Conservation (phyloP, 2,329 filamentous ascomycete species). For the Penicillium brevicompactum region DNA sequence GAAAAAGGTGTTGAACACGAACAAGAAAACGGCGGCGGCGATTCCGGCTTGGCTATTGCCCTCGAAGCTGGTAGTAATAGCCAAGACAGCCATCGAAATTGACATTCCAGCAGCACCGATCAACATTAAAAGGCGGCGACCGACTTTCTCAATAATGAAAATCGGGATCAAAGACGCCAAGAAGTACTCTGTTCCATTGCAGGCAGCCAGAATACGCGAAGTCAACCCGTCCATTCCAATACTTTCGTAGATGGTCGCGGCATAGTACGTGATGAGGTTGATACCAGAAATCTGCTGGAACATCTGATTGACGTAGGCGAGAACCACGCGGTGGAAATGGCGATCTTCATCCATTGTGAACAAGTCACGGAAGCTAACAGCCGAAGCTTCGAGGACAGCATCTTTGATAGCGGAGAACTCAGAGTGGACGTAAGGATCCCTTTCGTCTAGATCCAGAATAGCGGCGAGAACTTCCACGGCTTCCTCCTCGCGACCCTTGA, state of each 20-base stretch:
- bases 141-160: slow-evolving; percentile 53
- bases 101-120: slow-evolving; percentile 68
- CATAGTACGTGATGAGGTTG: slow-evolving; percentile 51
- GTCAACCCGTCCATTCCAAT: slow-evolving; percentile 43
- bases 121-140: slow-evolving; percentile 69
- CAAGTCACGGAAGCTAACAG: slow-evolving; percentile 56
- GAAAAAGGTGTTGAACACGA: slow-evolving; percentile 65
- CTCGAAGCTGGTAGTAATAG: slow-evolving; percentile 41
- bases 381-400: slow-evolving; percentile 50
- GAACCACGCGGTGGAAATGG: slow-evolving; percentile 57
- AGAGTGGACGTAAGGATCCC: slow-evolving; percentile 44
- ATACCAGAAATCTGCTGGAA: slow-evolving; percentile 54
- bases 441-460: slow-evolving; percentile 48
- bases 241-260: slow-evolving; percentile 45
- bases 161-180: slow-evolving; percentile 53
- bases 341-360: slow-evolving; percentile 61
- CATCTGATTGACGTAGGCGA: slow-evolving; percentile 61
- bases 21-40: slow-evolving; percentile 57
- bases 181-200: slow-evolving; percentile 58
- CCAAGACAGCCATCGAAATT: slow-evolving; percentile 64
- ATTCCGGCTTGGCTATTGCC: slow-evolving; percentile 43
- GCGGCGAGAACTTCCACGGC: slow-evolving; percentile 49
- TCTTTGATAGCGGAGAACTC: slow-evolving; percentile 55
- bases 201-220: slow-evolving; percentile 55
- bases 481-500: slow-evolving; percentile 55